phyloP scores from a whole-genome alignment of 1,284 basidiomycete genomes.

The Heterobasidion parviporum region DNA sequence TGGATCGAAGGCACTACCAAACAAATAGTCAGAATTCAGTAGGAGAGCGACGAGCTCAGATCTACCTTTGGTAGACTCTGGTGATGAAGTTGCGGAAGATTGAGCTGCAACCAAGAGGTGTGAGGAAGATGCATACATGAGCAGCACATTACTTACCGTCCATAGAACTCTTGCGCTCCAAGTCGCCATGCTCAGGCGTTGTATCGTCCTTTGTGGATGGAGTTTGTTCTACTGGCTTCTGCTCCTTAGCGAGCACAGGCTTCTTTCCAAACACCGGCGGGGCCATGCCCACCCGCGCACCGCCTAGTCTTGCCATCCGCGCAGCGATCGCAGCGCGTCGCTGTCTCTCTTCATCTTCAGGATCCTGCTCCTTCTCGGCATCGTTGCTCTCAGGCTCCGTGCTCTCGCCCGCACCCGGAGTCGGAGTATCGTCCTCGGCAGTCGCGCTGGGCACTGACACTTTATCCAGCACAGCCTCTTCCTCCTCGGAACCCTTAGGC shows the following conservation, averaged over 20 bases:
- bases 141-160: neutral
- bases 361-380: slow-evolving; percentile 41
- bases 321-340: slow-evolving; percentile 78
- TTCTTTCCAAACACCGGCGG: slow-evolving; percentile 59
- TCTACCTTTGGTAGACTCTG: no score
- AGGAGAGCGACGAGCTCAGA: neutral
- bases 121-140: neutral
- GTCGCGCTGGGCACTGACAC: no score
- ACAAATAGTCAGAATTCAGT: neutral
- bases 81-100: no score
- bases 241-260: slow-evolving; percentile 20
- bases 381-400: slow-evolving; percentile 14
- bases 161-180: neutral
- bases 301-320: slow-evolving; percentile 84
- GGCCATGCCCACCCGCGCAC: slow-evolving; percentile 76
- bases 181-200: neutral
- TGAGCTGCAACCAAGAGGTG: no score
- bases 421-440: no score
- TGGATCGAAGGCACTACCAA: neutral
- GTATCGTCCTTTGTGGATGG: neutral
- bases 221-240: neutral
- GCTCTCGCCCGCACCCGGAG: neutral
- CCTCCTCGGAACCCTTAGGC: slow-evolving; percentile 5
- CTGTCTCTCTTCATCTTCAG: slow-evolving; percentile 73
- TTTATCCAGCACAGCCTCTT: slow-evolving; percentile 12